A percentile compares a stretch with the other conserved stretches of the same genome.
These are phyloP conservation scores for Malus asiatica DNA, from an alignment of 306 rosid species.

Conservation along the genomic window DNA sequence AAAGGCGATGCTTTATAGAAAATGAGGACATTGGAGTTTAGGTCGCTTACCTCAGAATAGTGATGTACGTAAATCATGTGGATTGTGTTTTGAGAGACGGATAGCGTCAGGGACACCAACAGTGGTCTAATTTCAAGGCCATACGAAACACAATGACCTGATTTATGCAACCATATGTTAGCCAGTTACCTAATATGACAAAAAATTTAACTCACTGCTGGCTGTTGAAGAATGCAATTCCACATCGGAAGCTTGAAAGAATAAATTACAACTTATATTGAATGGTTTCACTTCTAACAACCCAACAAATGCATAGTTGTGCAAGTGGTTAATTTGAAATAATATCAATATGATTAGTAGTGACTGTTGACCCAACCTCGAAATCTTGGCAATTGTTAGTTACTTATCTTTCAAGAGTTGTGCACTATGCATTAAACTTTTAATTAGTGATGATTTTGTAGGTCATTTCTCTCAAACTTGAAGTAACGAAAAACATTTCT, in stretches of 20 bases:
- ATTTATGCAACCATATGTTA: neutral
- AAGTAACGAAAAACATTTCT: neutral
- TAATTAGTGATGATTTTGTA: neutral
- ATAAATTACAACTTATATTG: too few relatives aligned
- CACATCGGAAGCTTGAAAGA: too few relatives aligned
- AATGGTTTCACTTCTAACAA: too few relatives aligned
- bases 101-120: neutral
- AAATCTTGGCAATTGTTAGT: too few relatives aligned
- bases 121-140: neutral
- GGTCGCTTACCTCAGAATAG: neutral
- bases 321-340: too few relatives aligned
- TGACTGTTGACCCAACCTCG: accelerated
- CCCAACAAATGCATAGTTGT: accelerated
- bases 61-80: neutral
- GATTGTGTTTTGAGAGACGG: neutral
- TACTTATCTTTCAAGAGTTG: neutral
- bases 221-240: neutral
- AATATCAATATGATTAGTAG: too few relatives aligned
- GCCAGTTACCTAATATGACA: neutral
- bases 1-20: neutral
- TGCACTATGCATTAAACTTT: neutral
- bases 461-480: neutral
- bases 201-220: neutral
- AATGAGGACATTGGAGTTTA: neutral
- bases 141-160: neutral